Conservation (phyloP, 192 early-diverging fungal species). For the Backusella tarrabulga region DNA sequence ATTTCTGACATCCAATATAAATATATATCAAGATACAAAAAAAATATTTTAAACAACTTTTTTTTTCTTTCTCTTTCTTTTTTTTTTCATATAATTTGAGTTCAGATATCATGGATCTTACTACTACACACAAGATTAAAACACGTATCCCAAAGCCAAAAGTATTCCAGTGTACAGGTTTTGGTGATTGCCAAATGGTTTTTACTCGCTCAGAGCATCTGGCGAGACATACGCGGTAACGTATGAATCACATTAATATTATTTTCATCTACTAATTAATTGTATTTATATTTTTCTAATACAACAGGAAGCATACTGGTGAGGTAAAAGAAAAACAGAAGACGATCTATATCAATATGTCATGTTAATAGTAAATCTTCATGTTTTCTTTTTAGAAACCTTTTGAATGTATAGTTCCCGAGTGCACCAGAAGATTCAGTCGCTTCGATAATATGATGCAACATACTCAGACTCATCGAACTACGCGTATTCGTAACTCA, state of each 20-base stretch:
- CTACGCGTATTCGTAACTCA: constrained; percentile 24
- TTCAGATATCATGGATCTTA: background rate
- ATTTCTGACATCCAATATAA: constrained; percentile 8
- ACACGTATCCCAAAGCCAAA: constrained; percentile 20
- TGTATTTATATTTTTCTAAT: background rate
- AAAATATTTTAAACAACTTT: constrained; percentile 3
- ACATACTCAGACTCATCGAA: constrained; percentile 66
- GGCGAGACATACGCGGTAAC: constrained; percentile 46
- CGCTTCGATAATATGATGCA: constrained; percentile 83
- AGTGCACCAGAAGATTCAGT: constrained; percentile 65
- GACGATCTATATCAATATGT: background rate
- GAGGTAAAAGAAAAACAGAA: constrained; percentile 2
- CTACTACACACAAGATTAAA: constrained; percentile 1
- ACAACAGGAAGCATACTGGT: constrained; percentile 32
- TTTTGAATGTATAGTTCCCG: constrained; percentile 65
- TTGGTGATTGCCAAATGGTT: constrained; percentile 51
- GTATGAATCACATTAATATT: background rate
- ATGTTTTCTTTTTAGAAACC: constrained; percentile 53
- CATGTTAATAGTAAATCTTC: background rate
- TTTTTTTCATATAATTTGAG: background rate
- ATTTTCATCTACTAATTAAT: background rate
- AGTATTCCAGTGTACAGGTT: constrained; percentile 49
- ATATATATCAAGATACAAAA: background rate
- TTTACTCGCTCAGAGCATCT: constrained; percentile 55
- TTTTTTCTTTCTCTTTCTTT: background rate